Conservation (phyloP, 2,329 filamentous ascomycete genomes). For the Orbilia blumenaviensis region DNA sequence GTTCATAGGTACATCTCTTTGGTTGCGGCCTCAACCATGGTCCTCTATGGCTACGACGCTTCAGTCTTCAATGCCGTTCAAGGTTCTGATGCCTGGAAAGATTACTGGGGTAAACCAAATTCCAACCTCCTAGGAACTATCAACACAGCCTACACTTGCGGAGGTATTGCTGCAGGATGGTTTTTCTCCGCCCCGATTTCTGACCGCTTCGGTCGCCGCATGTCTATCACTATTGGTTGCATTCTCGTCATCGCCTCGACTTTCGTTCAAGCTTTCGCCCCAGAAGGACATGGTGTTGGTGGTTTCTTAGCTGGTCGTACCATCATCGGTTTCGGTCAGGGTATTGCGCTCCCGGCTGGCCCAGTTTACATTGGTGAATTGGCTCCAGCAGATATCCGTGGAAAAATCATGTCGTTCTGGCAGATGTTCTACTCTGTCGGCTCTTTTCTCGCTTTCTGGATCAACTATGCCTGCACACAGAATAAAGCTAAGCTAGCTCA, state of each 20-base stretch:
- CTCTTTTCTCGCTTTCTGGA: constrained; percentile 73
- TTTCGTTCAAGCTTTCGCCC: constrained; percentile 74
- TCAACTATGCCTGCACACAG: constrained; percentile 71
- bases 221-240: constrained; percentile 70
- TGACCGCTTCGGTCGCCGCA: constrained; percentile 55
- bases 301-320: constrained; percentile 75
- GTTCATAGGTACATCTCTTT: constrained; percentile 71
- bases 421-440: constrained; percentile 74
- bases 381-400: constrained; percentile 71
- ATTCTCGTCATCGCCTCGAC: constrained; percentile 73
- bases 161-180: constrained; percentile 75
- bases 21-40: constrained; percentile 77
- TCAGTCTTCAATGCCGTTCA: constrained; percentile 78
- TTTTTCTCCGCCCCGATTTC: constrained; percentile 73
- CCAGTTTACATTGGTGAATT: constrained; percentile 77
- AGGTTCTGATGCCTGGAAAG: constrained; percentile 72
- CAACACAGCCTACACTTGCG: constrained; percentile 76
- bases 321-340: constrained; percentile 75
- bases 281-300: constrained; percentile 68
- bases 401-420: constrained; percentile 75
- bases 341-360: constrained; percentile 72
- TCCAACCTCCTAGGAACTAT: constrained; percentile 66
- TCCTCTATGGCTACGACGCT: constrained; percentile 78
- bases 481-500: constrained; percentile 64
- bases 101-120: constrained; percentile 60